Conservation (phyloP, 2,329 filamentous ascomycete species). For the Sphaceloma murrayae region DNA sequence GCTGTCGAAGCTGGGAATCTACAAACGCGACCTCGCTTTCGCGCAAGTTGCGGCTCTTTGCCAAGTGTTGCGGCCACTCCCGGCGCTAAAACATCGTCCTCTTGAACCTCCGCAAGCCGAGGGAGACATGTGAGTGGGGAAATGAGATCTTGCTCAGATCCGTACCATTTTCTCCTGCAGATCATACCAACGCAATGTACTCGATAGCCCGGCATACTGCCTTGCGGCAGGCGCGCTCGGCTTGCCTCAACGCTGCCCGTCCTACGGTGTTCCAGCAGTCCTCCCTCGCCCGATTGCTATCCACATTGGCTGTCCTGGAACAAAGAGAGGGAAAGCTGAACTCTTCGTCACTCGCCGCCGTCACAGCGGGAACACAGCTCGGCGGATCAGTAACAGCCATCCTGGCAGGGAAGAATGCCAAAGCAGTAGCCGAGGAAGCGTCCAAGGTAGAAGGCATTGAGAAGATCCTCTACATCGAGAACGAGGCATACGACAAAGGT, state of each 20-base stretch:
- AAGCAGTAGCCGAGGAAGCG: conserved; percentile 67
- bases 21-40: conserved; percentile 14
- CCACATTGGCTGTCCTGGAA: conserved; percentile 83
- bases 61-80: conserved; percentile 1
- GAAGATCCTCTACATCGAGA: conserved; percentile 84
- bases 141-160: conserved; percentile 7
- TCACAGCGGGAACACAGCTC: conserved; percentile 77
- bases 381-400: conserved; percentile 81
- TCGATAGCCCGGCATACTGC: conserved; percentile 19
- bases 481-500: conserved; percentile 84
- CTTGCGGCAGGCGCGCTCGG: conserved; percentile 21
- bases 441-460: conserved; percentile 84
- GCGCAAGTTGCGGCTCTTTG: conserved; percentile 13
- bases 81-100: conserved; percentile 1
- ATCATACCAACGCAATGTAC: conserved; percentile 19
- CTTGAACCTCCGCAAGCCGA: conserved; percentile 16
- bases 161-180: conserved; percentile 3
- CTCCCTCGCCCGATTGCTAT: conserved; percentile 60
- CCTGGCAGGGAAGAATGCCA: conserved; percentile 70
- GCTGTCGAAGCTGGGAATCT: neutral
- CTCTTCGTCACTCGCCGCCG: conserved; percentile 67
- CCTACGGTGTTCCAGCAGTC: conserved; percentile 39
- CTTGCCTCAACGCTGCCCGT: conserved; percentile 24
- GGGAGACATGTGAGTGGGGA: conserved; percentile 1
- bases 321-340: conserved; percentile 85